These are phyloP conservation scores for peach (Prunus persica) DNA, from an alignment of 306 rosid genomes.

Conservation along the genomic window Prunus_persica_NCBIv2 NC_034011.1:14457001-14457500, in stretches of 20 bases:
- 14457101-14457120: neutral
- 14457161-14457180: neutral
- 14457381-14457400: neutral
- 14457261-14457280: neutral
- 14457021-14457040: too few relatives aligned
- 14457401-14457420: neutral
- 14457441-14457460: neutral
- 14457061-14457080: too few relatives aligned
- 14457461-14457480: neutral
- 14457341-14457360: neutral
- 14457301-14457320: neutral
- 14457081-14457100: too few relatives aligned
- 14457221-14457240: neutral
- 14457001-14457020: too few relatives aligned
- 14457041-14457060: too few relatives aligned
- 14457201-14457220: neutral
- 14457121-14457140: neutral
- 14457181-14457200: neutral
- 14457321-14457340: neutral
- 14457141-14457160: neutral
- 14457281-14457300: neutral
- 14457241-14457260: neutral
- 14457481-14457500: neutral
- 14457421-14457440: neutral
- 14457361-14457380: neutral